Base-by-base conservation (phyloP, 495 filamentous ascomycete genomes). In the Sporormia fimetaria region DNA sequence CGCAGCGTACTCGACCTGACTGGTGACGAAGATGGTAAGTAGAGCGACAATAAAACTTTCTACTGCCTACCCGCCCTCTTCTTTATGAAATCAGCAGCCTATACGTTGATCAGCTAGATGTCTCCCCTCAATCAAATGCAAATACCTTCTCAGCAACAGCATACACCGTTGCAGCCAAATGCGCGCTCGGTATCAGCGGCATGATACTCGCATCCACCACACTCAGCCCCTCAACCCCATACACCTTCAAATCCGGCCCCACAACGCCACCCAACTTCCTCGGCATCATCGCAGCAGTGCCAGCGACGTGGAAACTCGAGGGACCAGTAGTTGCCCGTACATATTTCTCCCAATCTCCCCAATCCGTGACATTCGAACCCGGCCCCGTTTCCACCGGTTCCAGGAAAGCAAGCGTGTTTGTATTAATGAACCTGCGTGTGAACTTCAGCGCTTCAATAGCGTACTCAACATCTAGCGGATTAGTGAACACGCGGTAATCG, bases 401-500 rank as follows among this genome's bases (percentile, higher is more conserved):
- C 4, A 36, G 38, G n/a, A 4, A 3, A 5, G 14, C 31, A 17
- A 29, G 21, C 9, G 14, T 21, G 7, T 20, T 3, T 7, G 44
- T 36, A 9, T n/a, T 21, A 4, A 36, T 16, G 15, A 29, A 42
- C 11, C 18, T 35, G 7, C 44, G 31, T 7, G 25, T 37, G 20
- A 23, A 49, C 36, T 31, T 28, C 3, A 49, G 37, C n/a, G 20
- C 25, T 17, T 35, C 32, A 6, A 49, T 35, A n/a, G 30, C 33
- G 2, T 21, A 11, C 10, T 35, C 38, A 7, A 58, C 32, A 40
- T 72, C 68, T 8, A 72, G 52, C 10, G 67, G 66, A 43, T 72
- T 72, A n/a, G 50, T 50, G 9, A 72, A 59, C 6, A 62, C 62
- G 25, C 67, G 60, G 38, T 67, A 70, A 56, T 72, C 68, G 7